Conservation (phyloP, 2,329 filamentous ascomycete genomes). For the Graphium sp. region DNA sequence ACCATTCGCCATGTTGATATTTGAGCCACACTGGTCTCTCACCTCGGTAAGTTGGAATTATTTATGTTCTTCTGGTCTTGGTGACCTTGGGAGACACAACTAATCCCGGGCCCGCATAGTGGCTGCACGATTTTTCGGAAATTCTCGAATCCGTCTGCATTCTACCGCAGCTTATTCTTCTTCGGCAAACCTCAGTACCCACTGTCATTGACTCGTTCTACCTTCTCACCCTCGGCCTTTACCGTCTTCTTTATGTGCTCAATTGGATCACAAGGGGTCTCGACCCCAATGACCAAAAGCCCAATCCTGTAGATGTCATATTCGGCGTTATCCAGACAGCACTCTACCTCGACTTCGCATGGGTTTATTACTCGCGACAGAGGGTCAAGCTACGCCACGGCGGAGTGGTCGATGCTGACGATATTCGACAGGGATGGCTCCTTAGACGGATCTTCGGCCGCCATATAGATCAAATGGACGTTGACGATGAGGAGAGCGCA, state of each 20-base stretch:
- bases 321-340: slow-evolving; percentile 83
- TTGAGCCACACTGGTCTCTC: slow-evolving; percentile 35
- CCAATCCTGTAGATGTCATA: slow-evolving; percentile 59
- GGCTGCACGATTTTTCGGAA: slow-evolving; percentile 75
- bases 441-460: slow-evolving; percentile 61
- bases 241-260: slow-evolving; percentile 75
- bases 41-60: slow-evolving; percentile 27
- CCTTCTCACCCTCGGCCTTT: slow-evolving; percentile 71
- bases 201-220: slow-evolving; percentile 98
- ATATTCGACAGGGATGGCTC: slow-evolving; percentile 72
- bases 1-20: slow-evolving; percentile 57
- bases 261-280: slow-evolving; percentile 70
- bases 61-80: too few relatives aligned
- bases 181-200: slow-evolving; percentile 87
- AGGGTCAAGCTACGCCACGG: slow-evolving; percentile 83
- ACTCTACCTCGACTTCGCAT: slow-evolving; percentile 85
- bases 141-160: slow-evolving; percentile 85
- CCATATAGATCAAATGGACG: slow-evolving; percentile 21
- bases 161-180: slow-evolving; percentile 76
- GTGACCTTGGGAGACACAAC: too few relatives aligned
- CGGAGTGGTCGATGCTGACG: slow-evolving; percentile 78
- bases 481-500: slow-evolving; percentile 43
- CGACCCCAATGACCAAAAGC: slow-evolving; percentile 38
- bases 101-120: too few relatives aligned
- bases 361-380: slow-evolving; percentile 84